These are phyloP conservation scores for rapeseed (Brassica napus) DNA, from an alignment of 345 rosid species.

Conservation along the genomic window Da-Ae NC_063438.1:26670501-26671000, in stretches of 20 bases:
- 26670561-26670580: slow-evolving; percentile 68
- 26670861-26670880: slow-evolving; percentile 43
- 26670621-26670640: slow-evolving; percentile 77
- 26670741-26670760: slow-evolving; percentile 78
- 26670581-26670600: slow-evolving; percentile 75
- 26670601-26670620: slow-evolving; percentile 79
- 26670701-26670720: slow-evolving; percentile 90
- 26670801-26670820: slow-evolving; percentile 96
- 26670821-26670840: slow-evolving; percentile 81
- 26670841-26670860: slow-evolving; percentile 77
- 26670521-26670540: slow-evolving; percentile 89
- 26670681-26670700: slow-evolving; percentile 83
- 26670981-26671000: slow-evolving; percentile 76
- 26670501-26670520: slow-evolving; percentile 84
- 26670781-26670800: slow-evolving; percentile 94
- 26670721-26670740: slow-evolving; percentile 84
- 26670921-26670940: slow-evolving; percentile 93
- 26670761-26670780: slow-evolving; percentile 93
- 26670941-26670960: slow-evolving; percentile 97
- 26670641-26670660: slow-evolving; percentile 73
- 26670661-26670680: slow-evolving; percentile 62
- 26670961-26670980: slow-evolving; percentile 84
- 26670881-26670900: slow-evolving; percentile 72
- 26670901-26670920: slow-evolving; percentile 93
- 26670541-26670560: slow-evolving; percentile 81